These are phyloP conservation scores for Alternaria hordeiaustralica DNA, from an alignment of 2,329 filamentous ascomycete species.

Conservation along the genomic window DNA sequence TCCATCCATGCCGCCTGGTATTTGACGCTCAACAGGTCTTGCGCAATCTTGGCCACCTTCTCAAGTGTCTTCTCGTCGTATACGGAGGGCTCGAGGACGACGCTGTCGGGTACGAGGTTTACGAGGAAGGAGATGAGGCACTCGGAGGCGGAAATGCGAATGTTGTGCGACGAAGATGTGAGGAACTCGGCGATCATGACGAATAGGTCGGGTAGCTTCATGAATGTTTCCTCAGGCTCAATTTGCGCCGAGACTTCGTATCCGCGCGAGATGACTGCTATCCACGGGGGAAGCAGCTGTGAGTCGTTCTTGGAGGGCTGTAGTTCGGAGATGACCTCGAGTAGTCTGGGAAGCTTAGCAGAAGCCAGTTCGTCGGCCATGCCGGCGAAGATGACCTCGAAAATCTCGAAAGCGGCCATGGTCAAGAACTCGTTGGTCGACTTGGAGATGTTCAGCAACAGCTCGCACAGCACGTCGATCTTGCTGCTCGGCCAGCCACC, in stretches of 20 bases:
- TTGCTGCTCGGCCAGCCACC: constrained; percentile 97
- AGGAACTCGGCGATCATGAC: constrained; percentile 80
- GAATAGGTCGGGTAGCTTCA: constrained; percentile 86
- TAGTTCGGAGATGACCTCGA: constrained; percentile 91
- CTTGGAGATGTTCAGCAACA: constrained; percentile 85
- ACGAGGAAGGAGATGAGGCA: constrained; percentile 91
- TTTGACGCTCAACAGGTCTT: constrained; percentile 81
- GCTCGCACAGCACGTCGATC: constrained; percentile 88
- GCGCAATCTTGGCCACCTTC: constrained; percentile 76
- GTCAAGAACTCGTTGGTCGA: constrained; percentile 95
- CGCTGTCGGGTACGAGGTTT: constrained; percentile 84
- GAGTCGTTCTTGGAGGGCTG: constrained; percentile 93
- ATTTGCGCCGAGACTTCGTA: constrained; percentile 93
- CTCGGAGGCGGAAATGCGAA: constrained; percentile 91
- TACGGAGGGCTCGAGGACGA: constrained; percentile 85
- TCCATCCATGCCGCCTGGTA: constrained; percentile 96
- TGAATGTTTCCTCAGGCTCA: constrained; percentile 87
- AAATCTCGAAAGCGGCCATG: constrained; percentile 95
- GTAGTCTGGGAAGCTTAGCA: constrained; percentile 83
- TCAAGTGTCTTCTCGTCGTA: constrained; percentile 91
- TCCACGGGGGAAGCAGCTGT: constrained; percentile 93
- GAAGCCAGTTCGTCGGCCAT: constrained; percentile 89
- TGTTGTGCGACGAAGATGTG: constrained; percentile 87
- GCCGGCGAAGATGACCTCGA: constrained; percentile 93
- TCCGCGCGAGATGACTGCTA: constrained; percentile 90